phyloP scores from a whole-genome alignment of 225 moss, liverwort and hornwort species.

The Straminergon stramineum region DNA sequence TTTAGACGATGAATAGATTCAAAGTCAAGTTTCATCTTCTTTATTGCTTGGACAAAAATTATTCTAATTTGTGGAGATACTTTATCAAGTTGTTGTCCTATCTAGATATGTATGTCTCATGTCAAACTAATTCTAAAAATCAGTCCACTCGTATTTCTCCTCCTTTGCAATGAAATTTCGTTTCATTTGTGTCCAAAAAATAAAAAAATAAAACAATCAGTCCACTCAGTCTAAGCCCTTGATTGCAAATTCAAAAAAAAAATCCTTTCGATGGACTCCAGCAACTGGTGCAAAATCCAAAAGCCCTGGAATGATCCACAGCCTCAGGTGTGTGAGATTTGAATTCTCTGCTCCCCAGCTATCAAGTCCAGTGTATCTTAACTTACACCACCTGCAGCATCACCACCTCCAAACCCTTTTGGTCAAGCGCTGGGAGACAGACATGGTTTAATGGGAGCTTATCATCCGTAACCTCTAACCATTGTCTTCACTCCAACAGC shows the following conservation, averaged over 20 bases:
- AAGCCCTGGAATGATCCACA: background rate
- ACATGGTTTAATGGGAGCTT: background rate
- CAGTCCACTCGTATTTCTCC: background rate
- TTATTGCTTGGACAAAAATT: too few species aligned
- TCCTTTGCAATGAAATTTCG: too few species aligned
- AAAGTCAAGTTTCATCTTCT: too few species aligned
- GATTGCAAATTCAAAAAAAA: background rate
- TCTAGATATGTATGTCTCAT: too few species aligned
- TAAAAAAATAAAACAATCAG: too few species aligned
- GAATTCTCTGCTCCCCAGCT: background rate
- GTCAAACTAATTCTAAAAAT: too few species aligned
- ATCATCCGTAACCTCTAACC: background rate
- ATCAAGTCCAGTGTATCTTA: background rate
- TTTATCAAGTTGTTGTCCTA: too few species aligned
- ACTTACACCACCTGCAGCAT: background rate
- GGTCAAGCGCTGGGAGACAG: background rate
- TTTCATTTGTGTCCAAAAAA: too few species aligned
- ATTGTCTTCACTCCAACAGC: background rate
- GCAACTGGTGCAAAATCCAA: background rate
- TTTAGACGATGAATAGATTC: too few species aligned
- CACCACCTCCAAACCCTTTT: background rate
- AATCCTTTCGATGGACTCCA: background rate
- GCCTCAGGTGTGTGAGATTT: background rate
- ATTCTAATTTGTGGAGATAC: too few species aligned
- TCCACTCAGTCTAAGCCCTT: background rate